Conservation (phyloP, 805 yeast species). For the Kuraishia ogatae region DNA sequence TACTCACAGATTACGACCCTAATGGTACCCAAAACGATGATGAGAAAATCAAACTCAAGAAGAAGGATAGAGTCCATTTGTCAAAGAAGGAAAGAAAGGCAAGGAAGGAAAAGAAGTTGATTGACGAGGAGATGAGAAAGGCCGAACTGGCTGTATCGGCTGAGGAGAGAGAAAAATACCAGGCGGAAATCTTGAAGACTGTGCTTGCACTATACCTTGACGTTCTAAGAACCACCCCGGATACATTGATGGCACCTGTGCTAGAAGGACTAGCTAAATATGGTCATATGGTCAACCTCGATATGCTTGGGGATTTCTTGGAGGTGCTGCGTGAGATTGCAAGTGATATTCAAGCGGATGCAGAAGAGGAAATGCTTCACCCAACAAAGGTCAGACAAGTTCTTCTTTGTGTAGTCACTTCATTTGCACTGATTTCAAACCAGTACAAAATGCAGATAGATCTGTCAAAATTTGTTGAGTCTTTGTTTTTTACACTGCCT, state of each 20-base stretch:
- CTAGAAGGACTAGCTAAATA: conserved; percentile 86
- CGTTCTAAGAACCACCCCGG: conserved; percentile 55
- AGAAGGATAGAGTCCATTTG: conserved; percentile 84
- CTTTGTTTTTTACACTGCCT: conserved; percentile 61
- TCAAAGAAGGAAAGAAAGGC: conserved; percentile 86
- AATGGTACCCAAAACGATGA: conserved; percentile 39
- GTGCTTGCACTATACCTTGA: conserved; percentile 70
- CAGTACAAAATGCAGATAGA: conserved; percentile 77
- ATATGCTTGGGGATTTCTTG: conserved; percentile 84
- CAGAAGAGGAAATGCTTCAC: conserved; percentile 17
- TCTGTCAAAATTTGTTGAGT: conserved; percentile 68
- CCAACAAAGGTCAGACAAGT: conserved; percentile 58
- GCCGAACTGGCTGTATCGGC: conserved; percentile 86
- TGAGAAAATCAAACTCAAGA: conserved; percentile 46
- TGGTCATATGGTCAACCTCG: conserved; percentile 90
- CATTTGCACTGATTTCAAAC: conserved; percentile 76
- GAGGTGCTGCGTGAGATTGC: conserved; percentile 83
- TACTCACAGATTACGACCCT: conserved; percentile 69
- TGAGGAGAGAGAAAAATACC: conserved; percentile 79
- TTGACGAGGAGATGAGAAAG: conserved; percentile 79
- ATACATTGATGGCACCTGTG: conserved; percentile 72
- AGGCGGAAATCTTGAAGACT: conserved; percentile 72
- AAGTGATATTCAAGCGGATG: conserved; percentile 29
- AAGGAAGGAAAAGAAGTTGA: conserved; percentile 76
- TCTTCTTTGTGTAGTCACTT: conserved; percentile 77